These are phyloP conservation scores for Fusarium sp. DNA, from an alignment of 2,329 filamentous ascomycete species.

Conservation along the genomic window DNA sequence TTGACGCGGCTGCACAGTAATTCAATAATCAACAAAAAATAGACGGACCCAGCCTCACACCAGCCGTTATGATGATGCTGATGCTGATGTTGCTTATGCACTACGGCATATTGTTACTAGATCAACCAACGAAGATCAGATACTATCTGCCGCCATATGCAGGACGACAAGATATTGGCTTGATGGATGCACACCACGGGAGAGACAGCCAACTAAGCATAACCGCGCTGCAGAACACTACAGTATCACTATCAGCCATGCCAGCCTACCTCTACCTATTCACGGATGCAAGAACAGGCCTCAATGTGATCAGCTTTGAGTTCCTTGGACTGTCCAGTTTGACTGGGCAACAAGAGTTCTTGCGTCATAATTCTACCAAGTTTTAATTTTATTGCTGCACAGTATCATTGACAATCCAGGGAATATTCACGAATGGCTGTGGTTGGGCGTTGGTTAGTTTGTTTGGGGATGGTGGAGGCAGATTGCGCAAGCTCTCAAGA, in stretches of 20 bases:
- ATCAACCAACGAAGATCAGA: conserved; percentile 21
- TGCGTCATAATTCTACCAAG: conserved; percentile 26
- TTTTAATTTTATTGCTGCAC: conserved; percentile 13
- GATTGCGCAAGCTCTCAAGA: conserved; percentile 35
- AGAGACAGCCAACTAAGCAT: not conserved
- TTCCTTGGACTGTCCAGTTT: conserved; percentile 1
- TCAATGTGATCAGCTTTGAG: not conserved
- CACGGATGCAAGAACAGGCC: not conserved
- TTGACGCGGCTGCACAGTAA: conserved; percentile 19
- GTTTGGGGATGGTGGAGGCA: conserved; percentile 26
- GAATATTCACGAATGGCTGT: not conserved
- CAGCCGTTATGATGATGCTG: conserved; percentile 7
- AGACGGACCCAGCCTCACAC: conserved; percentile 8
- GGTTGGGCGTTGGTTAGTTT: conserved; percentile 15
- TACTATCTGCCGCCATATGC: conserved; percentile 17
- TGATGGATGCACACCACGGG: conserved; percentile 27
- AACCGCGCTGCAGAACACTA: not conserved
- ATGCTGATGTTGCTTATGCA: not conserved
- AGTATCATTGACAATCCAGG: conserved; percentile 12
- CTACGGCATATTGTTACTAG: conserved; percentile 5
- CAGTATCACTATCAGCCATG: not conserved
- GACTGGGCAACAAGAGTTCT: conserved; percentile 6
- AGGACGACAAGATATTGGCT: conserved; percentile 20
- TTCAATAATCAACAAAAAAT: conserved; percentile 24
- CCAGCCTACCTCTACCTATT: not conserved